Conservation (phyloP, 106 monocot species). For the Dendrobium nobile region DNA sequence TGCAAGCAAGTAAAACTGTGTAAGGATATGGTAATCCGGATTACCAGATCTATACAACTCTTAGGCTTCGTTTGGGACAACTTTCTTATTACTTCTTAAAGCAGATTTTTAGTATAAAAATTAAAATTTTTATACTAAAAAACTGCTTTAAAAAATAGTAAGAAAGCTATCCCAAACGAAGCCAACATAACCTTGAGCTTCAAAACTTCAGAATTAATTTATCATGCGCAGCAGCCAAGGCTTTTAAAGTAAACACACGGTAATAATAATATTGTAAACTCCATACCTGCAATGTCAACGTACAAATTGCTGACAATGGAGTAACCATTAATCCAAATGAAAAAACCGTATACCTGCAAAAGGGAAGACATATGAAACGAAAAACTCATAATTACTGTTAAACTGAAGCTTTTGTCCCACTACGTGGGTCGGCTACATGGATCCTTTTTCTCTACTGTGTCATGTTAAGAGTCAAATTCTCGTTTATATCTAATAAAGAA, state of each 20-base stretch:
- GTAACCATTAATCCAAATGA: constrained; percentile 33
- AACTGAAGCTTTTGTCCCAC: no score
- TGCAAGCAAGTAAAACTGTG: constrained; percentile 15
- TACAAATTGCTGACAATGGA: constrained; percentile 31
- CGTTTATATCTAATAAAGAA: no score
- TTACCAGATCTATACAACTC: background rate
- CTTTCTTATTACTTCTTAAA: no score
- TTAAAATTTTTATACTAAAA: no score
- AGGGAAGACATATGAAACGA: background rate
- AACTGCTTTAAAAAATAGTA: no score
- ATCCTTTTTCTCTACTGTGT: no score
- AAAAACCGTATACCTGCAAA: constrained; percentile 43
- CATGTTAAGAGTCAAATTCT: no score
- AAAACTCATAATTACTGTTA: no score
- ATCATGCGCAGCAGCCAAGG: background rate
- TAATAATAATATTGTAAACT: background rate
- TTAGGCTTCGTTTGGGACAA: background rate
- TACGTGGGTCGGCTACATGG: no score
- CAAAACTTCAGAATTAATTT: background rate
- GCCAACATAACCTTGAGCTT: background rate
- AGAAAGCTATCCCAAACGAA: no score
- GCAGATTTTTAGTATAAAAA: no score
- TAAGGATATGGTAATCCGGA: background rate
- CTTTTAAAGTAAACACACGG: background rate
- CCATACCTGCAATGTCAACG: constrained; percentile 32